A percentile compares a stretch with the other conserved stretches of the same genome.
Evolutionary conservation across 345 rosid genomes (phyloP).

Genomic region (Turritis glabra): DNA sequence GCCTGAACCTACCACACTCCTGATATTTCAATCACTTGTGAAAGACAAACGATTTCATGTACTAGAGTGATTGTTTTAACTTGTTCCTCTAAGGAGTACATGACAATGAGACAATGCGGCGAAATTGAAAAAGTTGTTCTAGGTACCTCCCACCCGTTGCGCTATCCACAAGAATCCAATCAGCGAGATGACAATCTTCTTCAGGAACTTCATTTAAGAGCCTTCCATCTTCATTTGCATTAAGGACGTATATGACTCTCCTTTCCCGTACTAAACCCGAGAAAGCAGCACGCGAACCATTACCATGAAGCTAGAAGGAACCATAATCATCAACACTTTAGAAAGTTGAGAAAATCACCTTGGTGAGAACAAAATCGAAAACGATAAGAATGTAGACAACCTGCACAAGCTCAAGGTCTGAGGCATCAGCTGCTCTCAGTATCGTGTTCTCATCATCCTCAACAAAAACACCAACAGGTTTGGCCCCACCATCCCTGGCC

Average conservation of each 20-base stretch:
- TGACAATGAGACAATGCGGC: not conserved
- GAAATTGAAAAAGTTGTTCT: not conserved
- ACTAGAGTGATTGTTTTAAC: not conserved
- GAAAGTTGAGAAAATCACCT: not conserved
- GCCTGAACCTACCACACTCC: not conserved
- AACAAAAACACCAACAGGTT: conserved; percentile 88
- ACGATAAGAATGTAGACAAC: conserved; percentile 38
- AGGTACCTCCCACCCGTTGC: conserved; percentile 85
- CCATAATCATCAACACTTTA: conserved; percentile 1
- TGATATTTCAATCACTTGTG: not conserved
- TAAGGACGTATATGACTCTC: conserved; percentile 72
- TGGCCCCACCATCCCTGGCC: conserved; percentile 68
- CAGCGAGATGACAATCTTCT: conserved; percentile 61
- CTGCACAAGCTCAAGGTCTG: conserved; percentile 81
- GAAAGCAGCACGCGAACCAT: conserved; percentile 66
- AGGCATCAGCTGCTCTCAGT: conserved; percentile 59
- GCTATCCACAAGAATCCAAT: conserved; percentile 87
- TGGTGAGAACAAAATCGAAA: not conserved
- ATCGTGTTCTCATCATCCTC: conserved; percentile 72
- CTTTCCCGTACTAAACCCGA: conserved; percentile 46
- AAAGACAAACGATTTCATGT: not conserved
- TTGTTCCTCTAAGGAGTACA: not conserved
- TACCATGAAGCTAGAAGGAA: conserved; percentile 73
- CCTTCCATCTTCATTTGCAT: conserved; percentile 64
- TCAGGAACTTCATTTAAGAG: conserved; percentile 68